Evolutionary conservation across 306 rosid species (phyloP).

Genomic region (Malus sylvestris): DNA sequence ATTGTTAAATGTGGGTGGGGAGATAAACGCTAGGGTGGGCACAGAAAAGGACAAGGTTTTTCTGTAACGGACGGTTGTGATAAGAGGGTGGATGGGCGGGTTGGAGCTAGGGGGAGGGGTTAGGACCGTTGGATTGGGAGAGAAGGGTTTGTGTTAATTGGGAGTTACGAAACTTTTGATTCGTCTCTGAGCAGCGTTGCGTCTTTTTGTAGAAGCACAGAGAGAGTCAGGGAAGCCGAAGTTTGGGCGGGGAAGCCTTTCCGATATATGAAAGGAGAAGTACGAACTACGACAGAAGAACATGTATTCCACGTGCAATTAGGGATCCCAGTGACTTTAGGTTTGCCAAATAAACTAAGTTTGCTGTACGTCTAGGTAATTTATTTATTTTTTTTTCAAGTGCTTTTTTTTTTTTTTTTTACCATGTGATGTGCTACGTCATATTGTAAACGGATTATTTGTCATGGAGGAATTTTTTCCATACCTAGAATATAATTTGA

Average conservation of each 20-base stretch:
- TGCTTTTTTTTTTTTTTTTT: not conserved
- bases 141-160: not conserved
- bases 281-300: not conserved
- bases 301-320: not conserved
- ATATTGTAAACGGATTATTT: not conserved
- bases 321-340: not conserved
- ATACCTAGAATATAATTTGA: not conserved
- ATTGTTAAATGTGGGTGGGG: not conserved
- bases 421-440: not conserved
- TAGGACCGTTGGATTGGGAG: slow-evolving; percentile 34
- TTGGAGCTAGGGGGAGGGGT: slow-evolving; percentile 7
- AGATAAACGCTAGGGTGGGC: not conserved
- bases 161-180: slow-evolving; percentile 3
- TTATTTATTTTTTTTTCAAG: not conserved
- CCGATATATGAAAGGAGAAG: not conserved
- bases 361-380: not conserved
- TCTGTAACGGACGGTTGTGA: slow-evolving; percentile 24
- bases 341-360: not conserved
- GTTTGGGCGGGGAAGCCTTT: slow-evolving; percentile 9
- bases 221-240: slow-evolving; percentile 1
- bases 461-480: not conserved
- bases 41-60: not conserved
- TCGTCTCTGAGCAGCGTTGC: not conserved
- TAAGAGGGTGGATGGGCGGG: slow-evolving; percentile 24
- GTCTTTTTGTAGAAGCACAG: slow-evolving; percentile 9